Evolutionary conservation across 1,139 yeast genomes (phyloP), one percentile per base, ranked within the genome.

Genomic region (Diutina ranongensis): DNA sequence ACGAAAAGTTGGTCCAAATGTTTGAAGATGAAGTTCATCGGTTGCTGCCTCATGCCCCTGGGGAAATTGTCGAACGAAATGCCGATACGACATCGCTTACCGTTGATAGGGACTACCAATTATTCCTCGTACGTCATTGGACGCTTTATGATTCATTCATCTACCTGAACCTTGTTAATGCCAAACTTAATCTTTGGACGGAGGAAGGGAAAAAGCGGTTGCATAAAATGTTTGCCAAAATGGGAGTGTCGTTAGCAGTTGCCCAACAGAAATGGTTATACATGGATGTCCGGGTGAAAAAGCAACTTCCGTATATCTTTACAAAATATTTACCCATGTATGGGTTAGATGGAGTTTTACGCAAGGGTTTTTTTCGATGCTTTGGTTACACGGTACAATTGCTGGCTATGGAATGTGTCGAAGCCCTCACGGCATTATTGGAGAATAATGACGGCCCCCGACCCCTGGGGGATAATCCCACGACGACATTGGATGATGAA

Each of bases 181-280:
- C 97, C 20, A 86, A 88, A 58, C 68, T 92, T 49, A 80, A 81
- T 49, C 65, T 92, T 41, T 94, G 96, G 92, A 83, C 94, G 20
- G 96, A 86, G 56, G 94, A 85, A 48, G 98, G 98, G 3, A 77
- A 82, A 54, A 87, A 86, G 59, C 76, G 81, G 53, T 67, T 94
- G 45, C 95, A 89, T 59, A 88, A 88, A 55, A 72, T 94, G 74
- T 84, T 94, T 65, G 98, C 98, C 2, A 79, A 84, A 54, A 92
- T 94, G 97, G 98, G 98, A 7, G 83, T 94, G 4, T 83, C 97
- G 0, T 66, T 94, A 45, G 84, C 80, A 3, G 83, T 84, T 21
- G 94, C 97, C 1, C 84, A 83, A 55, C 97, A 94, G 61, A 80
- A 82, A 51, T 94, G 97, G 97, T 72, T 83, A 32, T 94, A 92